Evolutionary conservation across 169 alveolate genomes (phyloP), one percentile per base, ranked within the genome.

Genomic region (Plasmodium yoelii): DNA sequence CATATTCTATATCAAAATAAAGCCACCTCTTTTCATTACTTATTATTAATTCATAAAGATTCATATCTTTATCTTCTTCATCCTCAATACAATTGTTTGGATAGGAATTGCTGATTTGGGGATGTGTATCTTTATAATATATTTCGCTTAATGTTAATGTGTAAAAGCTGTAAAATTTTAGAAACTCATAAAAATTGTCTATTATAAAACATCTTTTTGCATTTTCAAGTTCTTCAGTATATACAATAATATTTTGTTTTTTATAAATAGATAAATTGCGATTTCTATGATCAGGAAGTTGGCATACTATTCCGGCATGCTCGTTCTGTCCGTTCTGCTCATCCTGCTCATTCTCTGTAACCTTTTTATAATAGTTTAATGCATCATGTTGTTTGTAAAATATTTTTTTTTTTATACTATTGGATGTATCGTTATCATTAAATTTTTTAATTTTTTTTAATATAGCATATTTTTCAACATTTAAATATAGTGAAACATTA

Each of bases 351-450:
- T 42, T 15, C 9, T 34, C 84, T 5, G 61, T 18, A 4, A 86
- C 7, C 1, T 68, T 44, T 12, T 63, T 53, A 64, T 86, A 86
- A 60, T 70, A 72, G 8, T 63, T 69, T 56, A 86, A 68, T n/a
- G 74, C 91, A 26, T 86, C 87, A 19, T 71, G 91, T 15, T 86
- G 91, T 51, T 86, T 86, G 47, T 86, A 86, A 53, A 86, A 86
- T 10, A 18, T 22, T 42, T 56, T 69, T 61, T 86, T 71, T 34
- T 49, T 70, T 69, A 86, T 55, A 7, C 24, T 44, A 13, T 60
- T 60, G 24, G 53, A 39, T 22, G 42, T 22, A 7, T n/a, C 10
- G 2, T 47, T 65, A 3, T 47, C 26, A 39, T 39, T 34, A 26
- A 60, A 55, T 22, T 34, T 70, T 24, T 47, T 70, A 22, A 86